phyloP scores from a whole-genome alignment of 495 filamentous ascomycete species.

The Podospora pseudocomata region DNA sequence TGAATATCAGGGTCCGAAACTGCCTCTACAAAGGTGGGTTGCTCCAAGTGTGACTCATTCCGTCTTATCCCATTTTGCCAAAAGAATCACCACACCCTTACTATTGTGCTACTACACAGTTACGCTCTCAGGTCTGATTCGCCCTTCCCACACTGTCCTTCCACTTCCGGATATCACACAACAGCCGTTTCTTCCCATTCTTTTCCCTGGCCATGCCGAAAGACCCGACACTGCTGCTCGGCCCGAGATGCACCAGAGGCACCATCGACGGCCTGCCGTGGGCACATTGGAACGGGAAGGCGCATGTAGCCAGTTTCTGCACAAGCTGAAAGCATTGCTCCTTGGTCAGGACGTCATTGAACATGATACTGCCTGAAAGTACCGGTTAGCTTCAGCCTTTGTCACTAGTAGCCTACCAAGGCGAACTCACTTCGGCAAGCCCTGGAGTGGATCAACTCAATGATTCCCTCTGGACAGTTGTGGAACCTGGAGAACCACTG shows the following conservation, averaged over 20 bases:
- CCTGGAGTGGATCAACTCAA: conserved; percentile 84
- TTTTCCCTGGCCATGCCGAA: not conserved
- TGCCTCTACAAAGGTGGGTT: not conserved
- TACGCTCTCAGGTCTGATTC: not conserved
- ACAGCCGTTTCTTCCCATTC: conserved; percentile 5
- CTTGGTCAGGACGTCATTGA: conserved; percentile 71
- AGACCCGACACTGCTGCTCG: not conserved
- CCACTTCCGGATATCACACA: conserved; percentile 16
- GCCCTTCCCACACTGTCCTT: not conserved
- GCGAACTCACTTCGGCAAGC: conserved; percentile 66
- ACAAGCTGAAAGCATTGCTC: conserved; percentile 67
- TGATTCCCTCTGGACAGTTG: conserved; percentile 69
- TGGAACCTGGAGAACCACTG: conserved; percentile 59
- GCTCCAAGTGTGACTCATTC: conserved; percentile 3
- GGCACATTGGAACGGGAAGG: conserved; percentile 90
- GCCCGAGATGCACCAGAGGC: conserved; percentile 60
- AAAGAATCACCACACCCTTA: not conserved
- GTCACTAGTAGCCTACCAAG: not conserved
- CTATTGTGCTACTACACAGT: not conserved
- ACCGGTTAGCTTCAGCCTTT: conserved; percentile 7
- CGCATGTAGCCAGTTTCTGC: conserved; percentile 57
- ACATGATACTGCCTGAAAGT: conserved; percentile 75
- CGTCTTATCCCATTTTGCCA: not conserved
- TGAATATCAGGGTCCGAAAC: not conserved
- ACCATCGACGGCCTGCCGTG: conserved; percentile 79